Conservation (phyloP, 495 filamentous ascomycete species). For the Aspergillus asperescens region DNA sequence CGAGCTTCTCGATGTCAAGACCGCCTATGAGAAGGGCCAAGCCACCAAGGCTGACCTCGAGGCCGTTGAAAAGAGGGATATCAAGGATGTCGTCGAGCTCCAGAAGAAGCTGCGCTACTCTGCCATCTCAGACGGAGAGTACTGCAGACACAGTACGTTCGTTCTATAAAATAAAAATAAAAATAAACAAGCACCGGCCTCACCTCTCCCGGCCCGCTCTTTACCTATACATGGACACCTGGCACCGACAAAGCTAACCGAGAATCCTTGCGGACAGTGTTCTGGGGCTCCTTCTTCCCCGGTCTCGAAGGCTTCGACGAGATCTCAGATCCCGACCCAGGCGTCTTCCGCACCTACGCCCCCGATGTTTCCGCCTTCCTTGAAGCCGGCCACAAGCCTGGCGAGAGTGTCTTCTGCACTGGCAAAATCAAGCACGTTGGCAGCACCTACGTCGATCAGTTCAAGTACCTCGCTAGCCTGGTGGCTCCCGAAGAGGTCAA, state of each 20-base stretch:
- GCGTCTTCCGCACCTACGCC: conserved; percentile 68
- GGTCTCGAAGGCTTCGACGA: conserved; percentile 66
- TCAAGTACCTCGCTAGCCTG: conserved; percentile 60
- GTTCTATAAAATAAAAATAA: too few relatives aligned
- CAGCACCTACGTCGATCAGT: conserved; percentile 58
- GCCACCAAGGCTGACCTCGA: conserved; percentile 33
- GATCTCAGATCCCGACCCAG: conserved; percentile 50
- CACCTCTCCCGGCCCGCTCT: too few relatives aligned
- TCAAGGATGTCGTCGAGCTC: conserved; percentile 59
- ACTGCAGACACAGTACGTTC: conserved; percentile 54
- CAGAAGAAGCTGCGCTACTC: conserved; percentile 64
- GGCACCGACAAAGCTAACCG: too few relatives aligned
- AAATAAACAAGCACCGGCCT: too few relatives aligned
- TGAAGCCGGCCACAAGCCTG: conserved; percentile 65
- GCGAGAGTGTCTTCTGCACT: conserved; percentile 67
- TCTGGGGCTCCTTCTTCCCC: conserved; percentile 73
- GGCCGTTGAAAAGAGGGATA: conserved; percentile 58
- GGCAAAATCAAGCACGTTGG: conserved; percentile 65
- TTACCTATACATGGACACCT: too few relatives aligned
- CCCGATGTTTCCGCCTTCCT: conserved; percentile 74
- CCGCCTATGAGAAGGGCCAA: conserved; percentile 49
- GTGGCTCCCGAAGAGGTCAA: conserved; percentile 54
- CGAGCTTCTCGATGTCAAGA: conserved; percentile 58
- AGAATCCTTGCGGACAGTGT: conserved; percentile 37
- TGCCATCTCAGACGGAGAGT: conserved; percentile 72